Evolutionary conservation across 352 stramenopile species (phyloP).

Genomic region (Pythium biforme): DNA sequence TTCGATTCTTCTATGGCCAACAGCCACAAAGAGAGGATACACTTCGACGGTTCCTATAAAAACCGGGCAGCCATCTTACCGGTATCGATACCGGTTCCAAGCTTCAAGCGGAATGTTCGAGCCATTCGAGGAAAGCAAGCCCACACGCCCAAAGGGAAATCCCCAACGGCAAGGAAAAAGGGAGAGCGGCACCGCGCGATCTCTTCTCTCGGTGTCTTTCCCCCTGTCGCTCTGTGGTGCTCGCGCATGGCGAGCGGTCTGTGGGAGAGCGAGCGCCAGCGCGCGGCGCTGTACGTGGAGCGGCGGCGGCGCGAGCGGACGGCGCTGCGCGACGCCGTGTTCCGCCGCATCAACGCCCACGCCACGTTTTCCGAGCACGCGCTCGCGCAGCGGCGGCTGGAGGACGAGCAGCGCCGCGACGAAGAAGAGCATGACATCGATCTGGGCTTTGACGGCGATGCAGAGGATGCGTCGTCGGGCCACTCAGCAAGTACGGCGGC

Average conservation of each 20-base stretch:
- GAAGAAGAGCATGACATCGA: constrained; percentile 1
- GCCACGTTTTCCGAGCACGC: constrained; percentile 34
- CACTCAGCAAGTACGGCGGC: constrained; percentile 11
- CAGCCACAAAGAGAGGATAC: background rate
- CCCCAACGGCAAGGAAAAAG: background rate
- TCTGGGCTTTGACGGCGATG: background rate
- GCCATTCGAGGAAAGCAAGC: no score
- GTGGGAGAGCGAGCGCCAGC: constrained; percentile 18
- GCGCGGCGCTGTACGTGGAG: constrained; percentile 12
- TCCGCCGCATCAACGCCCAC: constrained; percentile 17
- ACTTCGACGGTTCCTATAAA: constrained; percentile 1
- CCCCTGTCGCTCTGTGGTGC: background rate
- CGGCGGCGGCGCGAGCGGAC: constrained; percentile 4
- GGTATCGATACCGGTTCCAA: background rate
- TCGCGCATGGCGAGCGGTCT: constrained; percentile 7
- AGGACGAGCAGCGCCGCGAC: background rate
- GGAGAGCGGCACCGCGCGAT: background rate
- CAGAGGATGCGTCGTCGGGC: constrained; percentile 30
- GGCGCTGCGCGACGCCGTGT: constrained; percentile 1
- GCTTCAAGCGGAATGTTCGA: constrained; percentile 7
- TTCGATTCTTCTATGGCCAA: constrained; percentile 2
- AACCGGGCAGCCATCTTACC: constrained; percentile 1
- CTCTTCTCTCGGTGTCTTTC: no score
- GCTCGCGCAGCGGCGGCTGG: constrained; percentile 29
- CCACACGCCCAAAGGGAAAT: background rate